Evolutionary conservation across 2,329 filamentous ascomycete genomes (phyloP), one percentile per base, ranked within the genome.

Genomic region (Cercospora brassicicola): DNA sequence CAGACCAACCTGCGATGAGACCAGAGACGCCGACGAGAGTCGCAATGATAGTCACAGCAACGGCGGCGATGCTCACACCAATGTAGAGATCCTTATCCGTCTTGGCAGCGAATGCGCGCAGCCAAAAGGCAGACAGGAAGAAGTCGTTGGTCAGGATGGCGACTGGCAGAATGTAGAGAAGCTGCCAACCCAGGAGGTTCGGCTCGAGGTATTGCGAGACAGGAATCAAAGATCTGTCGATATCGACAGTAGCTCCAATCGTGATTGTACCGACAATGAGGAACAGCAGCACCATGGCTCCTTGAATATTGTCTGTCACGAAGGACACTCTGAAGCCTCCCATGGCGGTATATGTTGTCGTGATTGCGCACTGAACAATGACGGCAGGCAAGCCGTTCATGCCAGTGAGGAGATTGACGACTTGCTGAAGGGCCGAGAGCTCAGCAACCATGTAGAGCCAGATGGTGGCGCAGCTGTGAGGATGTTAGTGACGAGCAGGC

Each of bases 401-500:
- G 1, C 91, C 91, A 0, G 92, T 94, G 73, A 95, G 80, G 8
- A 90, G 85, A 67, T 81, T 90, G 74, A 94, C 85, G 45, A 94
- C 92, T 79, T 94, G 91, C 62, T 93, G 91, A 30, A 95, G 83
- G 11, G 91, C 91, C 8, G 91, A 94, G 53, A 95, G 84, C 82
- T 95, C 92, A 20, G 91, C 88, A 28, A 94, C 89, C 91, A 95
- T 94, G 84, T 94, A 95, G 62, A 95, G 79, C 78, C 94, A 95
- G 74, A 95, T 85, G 1, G 92, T 94, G 60, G 93, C 88, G 60
- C 94, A 84, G 1, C 82, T 84, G 59, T 8, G 7, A 5, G 8
- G 11, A 13, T 15, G 15, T 72, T 15, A 74, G 64, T 56, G 55
- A 13, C 13, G 15, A 1, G 5, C 13, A 66, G 69, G 71, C 64